Evolutionary conservation across 257 asterid genomes (phyloP), one percentile per base, ranked within the genome.

Genomic region (Jaltomata sinuosa): DNA sequence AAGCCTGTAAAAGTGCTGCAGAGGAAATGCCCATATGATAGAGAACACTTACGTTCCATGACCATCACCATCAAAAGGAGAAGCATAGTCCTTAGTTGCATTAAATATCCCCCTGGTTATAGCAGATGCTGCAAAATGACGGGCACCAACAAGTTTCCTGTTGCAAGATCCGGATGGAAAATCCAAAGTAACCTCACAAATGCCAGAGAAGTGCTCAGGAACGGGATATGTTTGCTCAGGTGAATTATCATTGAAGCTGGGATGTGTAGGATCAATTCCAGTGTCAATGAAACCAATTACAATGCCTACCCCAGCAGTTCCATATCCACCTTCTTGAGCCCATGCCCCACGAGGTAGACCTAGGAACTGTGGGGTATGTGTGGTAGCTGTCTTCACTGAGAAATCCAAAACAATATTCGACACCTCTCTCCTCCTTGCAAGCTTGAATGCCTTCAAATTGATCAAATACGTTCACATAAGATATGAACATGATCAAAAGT

Each of bases 131-230:
- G 99, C 99, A 82, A 97, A 97, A 90, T 97, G 99, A 27, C 98
- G 98, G 59, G 99, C 99, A 54, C 98, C 99, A 50, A 97, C 85
- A 65, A 97, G 98, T 90, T 97, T 97, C 80, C 98, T 89, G 82
- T 97, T 97, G 94, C 99, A 97, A 45, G 99, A 97, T 57, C 99
- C 99, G 19, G 98, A 95, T 53, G 99, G 99, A 68, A 97, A 97
- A 84, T 97, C 98, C 15, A 85, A 91, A 19, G 99, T 97, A 84
- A 95, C 98, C 90, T 97, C 99, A 90, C 99, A 94, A 84, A 95
- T 91, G 69, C 99, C 99, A 8, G 97, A 90, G 85, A 90, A 97
- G 90, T 95, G 96, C 85, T 87, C 83, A 3, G 99, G 99, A 81
- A 97, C 87, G 5, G 98, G 95, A 85, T 91, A 97, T 11, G 95